Evolutionary conservation across 1,284 basidiomycete species (phyloP).

Genomic region (Trichosporon ovoides): DNA sequence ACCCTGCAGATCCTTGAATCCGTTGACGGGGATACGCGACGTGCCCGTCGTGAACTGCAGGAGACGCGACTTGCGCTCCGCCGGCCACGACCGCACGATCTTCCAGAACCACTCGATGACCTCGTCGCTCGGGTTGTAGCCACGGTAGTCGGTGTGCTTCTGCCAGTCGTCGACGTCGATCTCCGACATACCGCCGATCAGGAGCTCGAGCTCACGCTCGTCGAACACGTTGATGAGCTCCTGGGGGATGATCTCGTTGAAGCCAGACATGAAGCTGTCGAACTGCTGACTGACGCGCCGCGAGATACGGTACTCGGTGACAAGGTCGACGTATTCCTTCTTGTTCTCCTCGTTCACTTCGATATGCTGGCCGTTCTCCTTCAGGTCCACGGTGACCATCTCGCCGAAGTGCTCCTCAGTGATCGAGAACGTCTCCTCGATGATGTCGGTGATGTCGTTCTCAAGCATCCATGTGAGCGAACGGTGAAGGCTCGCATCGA

Average conservation of each 20-base stretch:
- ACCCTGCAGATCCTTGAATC: slow-evolving; percentile 97
- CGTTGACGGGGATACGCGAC: slow-evolving; percentile 94
- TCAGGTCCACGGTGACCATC: slow-evolving; percentile 87
- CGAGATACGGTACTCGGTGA: slow-evolving; percentile 92
- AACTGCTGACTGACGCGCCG: slow-evolving; percentile 92
- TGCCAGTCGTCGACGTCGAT: slow-evolving; percentile 72
- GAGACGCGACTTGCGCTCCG: slow-evolving; percentile 89
- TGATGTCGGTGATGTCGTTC: slow-evolving; percentile 89
- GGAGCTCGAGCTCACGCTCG: slow-evolving; percentile 89
- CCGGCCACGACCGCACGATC: slow-evolving; percentile 90
- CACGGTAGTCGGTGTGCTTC: slow-evolving; percentile 59
- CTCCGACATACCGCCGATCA: slow-evolving; percentile 98
- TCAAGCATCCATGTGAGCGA: slow-evolving; percentile 98
- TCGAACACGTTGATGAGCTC: slow-evolving; percentile 97
- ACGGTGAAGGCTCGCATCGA: slow-evolving; percentile 84
- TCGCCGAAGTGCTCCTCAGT: slow-evolving; percentile 98
- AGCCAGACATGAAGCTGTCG: slow-evolving; percentile 89
- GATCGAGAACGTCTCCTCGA: slow-evolving; percentile 90
- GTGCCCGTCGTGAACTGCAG: slow-evolving; percentile 98
- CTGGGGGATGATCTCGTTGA: slow-evolving; percentile 89
- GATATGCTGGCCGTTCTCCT: slow-evolving; percentile 74
- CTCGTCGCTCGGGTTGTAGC: slow-evolving; percentile 61
- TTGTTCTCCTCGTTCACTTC: slow-evolving; percentile 96
- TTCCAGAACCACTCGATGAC: slow-evolving; percentile 99
- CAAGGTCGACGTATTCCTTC: slow-evolving; percentile 93